Base-by-base conservation (phyloP, 192 early-diverging fungal genomes). In the Powellomyces hirtus region DNA sequence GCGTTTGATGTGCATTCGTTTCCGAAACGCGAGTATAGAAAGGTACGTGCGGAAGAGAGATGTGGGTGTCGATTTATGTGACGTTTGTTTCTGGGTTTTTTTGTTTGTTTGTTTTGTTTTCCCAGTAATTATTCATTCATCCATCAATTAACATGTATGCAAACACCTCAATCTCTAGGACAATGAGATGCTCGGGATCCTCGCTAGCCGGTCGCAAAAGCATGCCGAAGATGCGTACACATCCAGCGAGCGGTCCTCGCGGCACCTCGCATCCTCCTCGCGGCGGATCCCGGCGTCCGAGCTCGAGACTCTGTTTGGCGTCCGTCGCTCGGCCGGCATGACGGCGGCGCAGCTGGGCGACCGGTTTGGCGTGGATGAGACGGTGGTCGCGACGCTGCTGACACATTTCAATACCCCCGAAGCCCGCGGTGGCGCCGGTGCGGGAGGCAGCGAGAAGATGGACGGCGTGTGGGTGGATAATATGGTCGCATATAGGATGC, bases 401-500 rank as follows among this genome's bases (percentile, higher is more conserved):
- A 18, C 24, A 33, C 37, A 69, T 59, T 38, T 44, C 30, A 69
- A 69, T 49, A 60, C 67, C 8, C 57, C 27, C 11, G 67, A 69
- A 45, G 35, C 37, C 18, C 57, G 59, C 10, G 33, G 16, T 5
- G 59, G 59, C 34, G n/a, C n/a, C n/a, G 53, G 53, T 7, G 38
- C 38, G 4, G 67, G 67, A 6, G 64, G 30, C 2, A 69, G 57
- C 35, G 55, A 49, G 37, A 29, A 40, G 44, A 14, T 59, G 38
- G 58, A 69, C 20, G 67, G 57, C 26, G 45, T 59, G 18, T 69
- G 67, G 67, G 58, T 69, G 24, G 67, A 69, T 2, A 45, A 69
- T 49, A 7, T 50, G 22, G 42, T 30, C 14, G 27, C 37, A 35
- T 66, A 37, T 34, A 18, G 46, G 51, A 53, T 20, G 24, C 37